Evolutionary conservation across 805 yeast genomes (phyloP).

Genomic region (Priceomyces melissophilus): DNA sequence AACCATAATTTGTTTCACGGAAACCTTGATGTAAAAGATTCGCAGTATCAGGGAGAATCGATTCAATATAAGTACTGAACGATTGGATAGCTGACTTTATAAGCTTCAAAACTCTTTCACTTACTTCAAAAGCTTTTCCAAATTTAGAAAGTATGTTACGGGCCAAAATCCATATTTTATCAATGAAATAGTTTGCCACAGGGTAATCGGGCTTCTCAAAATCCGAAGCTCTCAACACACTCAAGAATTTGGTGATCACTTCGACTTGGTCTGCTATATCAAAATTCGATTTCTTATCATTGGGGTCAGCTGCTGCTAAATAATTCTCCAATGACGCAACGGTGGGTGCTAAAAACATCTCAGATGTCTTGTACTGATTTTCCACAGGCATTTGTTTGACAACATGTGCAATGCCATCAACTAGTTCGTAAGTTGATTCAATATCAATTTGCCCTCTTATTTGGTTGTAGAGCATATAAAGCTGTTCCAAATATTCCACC

Average conservation of each 20-base stretch:
- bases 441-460: conserved; percentile 53
- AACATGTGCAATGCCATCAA: conserved; percentile 88
- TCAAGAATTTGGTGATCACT: conserved; percentile 57
- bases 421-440: conserved; percentile 70
- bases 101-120: conserved; percentile 73
- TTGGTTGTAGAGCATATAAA: conserved; percentile 66
- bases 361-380: conserved; percentile 50
- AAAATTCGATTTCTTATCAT: conserved; percentile 38
- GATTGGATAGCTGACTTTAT: conserved; percentile 63
- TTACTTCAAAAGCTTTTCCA: conserved; percentile 59
- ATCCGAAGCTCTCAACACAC: conserved; percentile 49
- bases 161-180: conserved; percentile 57
- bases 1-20: conserved; percentile 65
- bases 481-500: conserved; percentile 66
- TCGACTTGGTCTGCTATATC: conserved; percentile 68
- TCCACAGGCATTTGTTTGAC: conserved; percentile 57
- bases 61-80: conserved; percentile 52
- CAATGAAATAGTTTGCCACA: conserved; percentile 49
- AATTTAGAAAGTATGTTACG: conserved; percentile 46
- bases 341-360: conserved; percentile 66
- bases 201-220: conserved; percentile 43
- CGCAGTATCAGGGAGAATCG: conserved; percentile 63
- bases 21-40: conserved; percentile 69
- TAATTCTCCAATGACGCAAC: conserved; percentile 41
- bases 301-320: conserved; percentile 10